These are phyloP conservation scores for Paraconiothyrium brasiliense DNA, from an alignment of 2,329 filamentous ascomycete genomes.

Conservation along the genomic window DNA sequence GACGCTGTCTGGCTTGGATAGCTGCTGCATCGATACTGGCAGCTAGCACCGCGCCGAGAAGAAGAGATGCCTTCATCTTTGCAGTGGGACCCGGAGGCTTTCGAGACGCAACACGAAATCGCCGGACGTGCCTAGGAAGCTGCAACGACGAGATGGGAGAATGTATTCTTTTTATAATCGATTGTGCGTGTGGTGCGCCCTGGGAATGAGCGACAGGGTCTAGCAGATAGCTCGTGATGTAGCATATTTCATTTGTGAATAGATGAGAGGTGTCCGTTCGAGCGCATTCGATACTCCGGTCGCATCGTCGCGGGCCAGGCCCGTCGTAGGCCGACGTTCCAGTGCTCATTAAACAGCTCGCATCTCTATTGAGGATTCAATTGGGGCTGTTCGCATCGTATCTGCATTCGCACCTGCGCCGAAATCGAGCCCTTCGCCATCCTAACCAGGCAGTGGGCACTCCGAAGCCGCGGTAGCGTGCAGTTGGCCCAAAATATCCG, in stretches of 20 bases:
- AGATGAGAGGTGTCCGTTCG: conserved; percentile 35
- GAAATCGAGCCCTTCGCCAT: conserved; percentile 27
- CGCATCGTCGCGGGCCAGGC: conserved; percentile 28
- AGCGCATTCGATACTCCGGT: conserved; percentile 24
- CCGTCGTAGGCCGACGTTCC: conserved; percentile 20
- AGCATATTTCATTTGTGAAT: conserved; percentile 42
- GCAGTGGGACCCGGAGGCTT: conserved; percentile 12
- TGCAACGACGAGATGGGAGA: background rate
- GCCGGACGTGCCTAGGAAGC: background rate
- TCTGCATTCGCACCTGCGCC: conserved; percentile 24
- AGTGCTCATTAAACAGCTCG: conserved; percentile 19
- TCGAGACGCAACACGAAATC: background rate
- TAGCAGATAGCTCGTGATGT: conserved; percentile 6
- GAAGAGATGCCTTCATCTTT: conserved; percentile 35
- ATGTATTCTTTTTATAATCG: conserved; percentile 6
- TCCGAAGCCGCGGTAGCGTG: conserved; percentile 29
- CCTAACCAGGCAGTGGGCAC: conserved; percentile 29
- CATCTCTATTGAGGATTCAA: conserved; percentile 7
- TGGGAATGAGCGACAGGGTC: background rate
- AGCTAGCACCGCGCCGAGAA: conserved; percentile 35
- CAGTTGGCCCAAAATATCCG: conserved; percentile 31
- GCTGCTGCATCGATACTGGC: conserved; percentile 32
- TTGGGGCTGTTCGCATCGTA: conserved; percentile 16
- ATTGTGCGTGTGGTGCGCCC: background rate
- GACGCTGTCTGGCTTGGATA: conserved; percentile 33